Evolutionary conservation across 129 eudicot species (phyloP), one percentile per base, ranked within the genome.

Genomic region (Solidago caesia): DNA sequence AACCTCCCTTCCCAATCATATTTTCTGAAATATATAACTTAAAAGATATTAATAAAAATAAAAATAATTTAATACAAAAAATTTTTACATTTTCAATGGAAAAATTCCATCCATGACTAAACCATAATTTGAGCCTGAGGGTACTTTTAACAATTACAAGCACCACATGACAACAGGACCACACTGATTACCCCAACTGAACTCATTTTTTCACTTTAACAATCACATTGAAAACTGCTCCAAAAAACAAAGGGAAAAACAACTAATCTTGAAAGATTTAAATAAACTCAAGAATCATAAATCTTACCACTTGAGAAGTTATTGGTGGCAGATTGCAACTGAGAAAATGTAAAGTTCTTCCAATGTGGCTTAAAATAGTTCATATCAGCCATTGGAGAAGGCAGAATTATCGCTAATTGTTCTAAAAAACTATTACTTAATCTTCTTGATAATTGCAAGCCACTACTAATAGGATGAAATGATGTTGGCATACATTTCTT

Each of bases 1-100:
- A 93, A n/a, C 98, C 98, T 13, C 98, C 98, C 70, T 93, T 93
- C 29, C 98, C 98, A 61, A 93, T 93, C 79, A 93, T 74, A 85
- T 84, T 82, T 65, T 79, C 98, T 92, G 72, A 57, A 59, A 7
- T 11, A 15, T 52, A 68, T 56, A 70, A 25, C 39, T 43, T 45
- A 16, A 8, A 9, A 39, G 46, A 5, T 26, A 72, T 45, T 14
- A 44, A 44, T 53, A 14, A 16, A 0, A 21, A 21, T 21, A 21
- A 56, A n/a, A 7, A 56, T 15, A 6, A 56, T 5, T 15, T 56
- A 56, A 8, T 21, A n/a, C 27, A 6, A 0, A 33, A 33, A 33
- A 1, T 0, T 33, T 33, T 33, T 33, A 33, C 39, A 33, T 1
- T 33, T 21, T 21, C 21, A 21, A 21, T 21, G 21, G 0, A 21